A percentile compares a stretch with the other conserved stretches of the same genome.
These are phyloP conservation scores for Auricularia sp. DNA, from an alignment of 768 basidiomycete species.

Conservation along the genomic window DNA sequence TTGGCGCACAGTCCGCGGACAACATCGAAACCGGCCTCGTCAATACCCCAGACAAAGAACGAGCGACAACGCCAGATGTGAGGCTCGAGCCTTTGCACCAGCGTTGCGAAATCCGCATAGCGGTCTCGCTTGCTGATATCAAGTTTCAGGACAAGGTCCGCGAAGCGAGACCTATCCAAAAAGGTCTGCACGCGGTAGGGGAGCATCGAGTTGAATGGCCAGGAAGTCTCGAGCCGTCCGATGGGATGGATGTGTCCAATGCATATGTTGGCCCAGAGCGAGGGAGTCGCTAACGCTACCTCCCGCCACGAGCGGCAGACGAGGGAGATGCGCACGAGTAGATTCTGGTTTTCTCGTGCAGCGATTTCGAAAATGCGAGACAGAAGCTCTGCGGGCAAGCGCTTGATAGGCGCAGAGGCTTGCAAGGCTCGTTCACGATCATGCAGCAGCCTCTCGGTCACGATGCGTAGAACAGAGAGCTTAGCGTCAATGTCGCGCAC, in stretches of 20 bases:
- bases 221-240: background rate
- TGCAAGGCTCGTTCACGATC: background rate
- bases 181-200: background rate
- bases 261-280: background rate
- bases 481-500: background rate
- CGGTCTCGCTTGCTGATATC: background rate
- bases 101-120: background rate
- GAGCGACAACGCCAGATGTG: background rate
- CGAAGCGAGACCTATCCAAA: background rate
- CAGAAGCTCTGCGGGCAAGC: background rate
- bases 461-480: background rate
- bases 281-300: background rate
- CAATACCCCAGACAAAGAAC: background rate
- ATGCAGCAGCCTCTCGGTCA: background rate
- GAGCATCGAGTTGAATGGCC: background rate
- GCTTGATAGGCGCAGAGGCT: background rate
- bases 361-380: background rate
- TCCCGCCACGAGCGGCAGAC: constrained; percentile 5
- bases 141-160: background rate
- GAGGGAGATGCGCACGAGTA: background rate
- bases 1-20: background rate
- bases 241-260: background rate
- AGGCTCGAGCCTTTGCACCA: background rate
- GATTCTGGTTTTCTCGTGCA: background rate
- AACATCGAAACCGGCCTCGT: background rate